Conservation (phyloP, 352 stramenopile species). For the Pythium dissotocum region DNA sequence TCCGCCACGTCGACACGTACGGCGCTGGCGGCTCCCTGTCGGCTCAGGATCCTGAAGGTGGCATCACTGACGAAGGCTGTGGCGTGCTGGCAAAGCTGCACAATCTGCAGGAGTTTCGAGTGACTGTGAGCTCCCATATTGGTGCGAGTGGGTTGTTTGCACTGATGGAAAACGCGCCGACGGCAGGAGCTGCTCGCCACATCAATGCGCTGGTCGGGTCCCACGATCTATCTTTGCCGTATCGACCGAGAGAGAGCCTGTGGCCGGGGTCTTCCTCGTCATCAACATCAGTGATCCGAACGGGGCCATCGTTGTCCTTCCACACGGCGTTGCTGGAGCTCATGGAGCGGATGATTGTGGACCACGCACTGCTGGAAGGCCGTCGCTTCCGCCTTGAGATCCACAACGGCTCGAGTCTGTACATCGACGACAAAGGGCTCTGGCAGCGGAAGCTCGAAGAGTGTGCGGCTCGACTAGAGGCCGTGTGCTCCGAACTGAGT, state of each 20-base stretch:
- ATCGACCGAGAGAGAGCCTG: not conserved
- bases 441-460: constrained; percentile 11
- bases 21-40: not conserved
- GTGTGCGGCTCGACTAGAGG: not conserved
- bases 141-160: constrained; percentile 68
- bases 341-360: constrained; percentile 3
- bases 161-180: constrained; percentile 58
- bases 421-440: constrained; percentile 2
- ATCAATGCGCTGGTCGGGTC: constrained; percentile 22
- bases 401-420: constrained; percentile 17
- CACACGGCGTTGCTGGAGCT: constrained; percentile 23
- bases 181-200: constrained; percentile 35
- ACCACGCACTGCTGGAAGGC: not conserved
- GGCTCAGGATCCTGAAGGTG: not conserved
- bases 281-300: constrained; percentile 15
- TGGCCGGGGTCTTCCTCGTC: not conserved
- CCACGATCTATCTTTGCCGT: constrained; percentile 7
- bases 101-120: not conserved
- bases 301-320: constrained; percentile 17
- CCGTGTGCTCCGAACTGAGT: not conserved
- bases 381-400: constrained; percentile 11
- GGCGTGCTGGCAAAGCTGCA: constrained; percentile 2
- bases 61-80: constrained; percentile 6
- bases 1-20: constrained; percentile 1
- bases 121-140: constrained; percentile 25